Conservation (phyloP, 106 monocot species). For the Cymbidium sinense region DNA sequence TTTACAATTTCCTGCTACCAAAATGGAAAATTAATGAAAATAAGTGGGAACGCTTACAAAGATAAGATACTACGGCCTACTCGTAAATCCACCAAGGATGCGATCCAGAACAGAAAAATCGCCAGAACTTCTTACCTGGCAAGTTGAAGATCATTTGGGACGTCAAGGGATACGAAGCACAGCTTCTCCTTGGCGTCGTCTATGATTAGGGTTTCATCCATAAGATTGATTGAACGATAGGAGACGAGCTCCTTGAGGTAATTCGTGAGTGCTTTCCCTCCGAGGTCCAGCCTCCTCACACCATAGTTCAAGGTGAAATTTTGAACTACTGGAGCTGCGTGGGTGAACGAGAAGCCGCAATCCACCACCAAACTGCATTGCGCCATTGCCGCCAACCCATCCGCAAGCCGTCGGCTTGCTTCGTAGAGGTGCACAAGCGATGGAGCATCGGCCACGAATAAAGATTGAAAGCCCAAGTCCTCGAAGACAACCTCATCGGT, state of each 20-base stretch:
- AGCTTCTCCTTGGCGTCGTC: conserved; percentile 93
- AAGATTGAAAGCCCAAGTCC: conserved; percentile 66
- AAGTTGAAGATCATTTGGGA: conserved; percentile 58
- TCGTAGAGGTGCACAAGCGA: conserved; percentile 88
- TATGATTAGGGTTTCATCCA: conserved; percentile 92
- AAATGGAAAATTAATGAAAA: background rate
- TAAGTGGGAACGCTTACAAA: background rate
- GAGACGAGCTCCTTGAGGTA: conserved; percentile 93
- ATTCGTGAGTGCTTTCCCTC: conserved; percentile 93
- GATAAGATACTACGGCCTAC: background rate
- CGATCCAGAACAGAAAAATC: background rate
- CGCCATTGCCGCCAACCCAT: conserved; percentile 6
- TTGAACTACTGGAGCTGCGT: conserved; percentile 84
- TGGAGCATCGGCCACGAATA: conserved; percentile 72
- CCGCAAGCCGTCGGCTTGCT: conserved; percentile 36
- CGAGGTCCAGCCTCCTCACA: conserved; percentile 66
- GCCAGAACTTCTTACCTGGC: conserved; percentile 41
- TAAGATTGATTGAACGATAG: conserved; percentile 78
- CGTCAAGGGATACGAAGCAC: conserved; percentile 89
- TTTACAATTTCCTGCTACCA: background rate
- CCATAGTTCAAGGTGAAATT: conserved; percentile 87
- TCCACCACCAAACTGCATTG: conserved; percentile 89
- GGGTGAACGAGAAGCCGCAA: conserved; percentile 88
- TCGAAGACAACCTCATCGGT: conserved; percentile 93
- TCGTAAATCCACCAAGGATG: background rate